These are phyloP conservation scores for Casuarina glauca DNA, from an alignment of 306 rosid species.

Conservation along the genomic window DNA sequence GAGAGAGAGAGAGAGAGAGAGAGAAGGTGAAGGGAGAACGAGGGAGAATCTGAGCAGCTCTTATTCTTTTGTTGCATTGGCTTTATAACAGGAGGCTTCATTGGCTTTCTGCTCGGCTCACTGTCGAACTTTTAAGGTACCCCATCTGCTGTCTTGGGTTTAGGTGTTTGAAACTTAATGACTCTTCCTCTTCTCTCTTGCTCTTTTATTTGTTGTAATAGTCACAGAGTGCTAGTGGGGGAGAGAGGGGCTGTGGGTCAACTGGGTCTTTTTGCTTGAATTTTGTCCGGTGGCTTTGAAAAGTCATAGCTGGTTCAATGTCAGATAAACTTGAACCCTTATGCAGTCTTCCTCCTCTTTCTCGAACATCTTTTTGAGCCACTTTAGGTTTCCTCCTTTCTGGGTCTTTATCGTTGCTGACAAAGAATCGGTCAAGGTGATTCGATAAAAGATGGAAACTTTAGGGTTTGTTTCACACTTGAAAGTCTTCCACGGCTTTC, in stretches of 20 bases:
- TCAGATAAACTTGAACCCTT: slow-evolving; percentile 2
- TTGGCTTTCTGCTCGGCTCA: slow-evolving; percentile 39
- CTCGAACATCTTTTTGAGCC: slow-evolving; percentile 11
- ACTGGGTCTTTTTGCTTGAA: slow-evolving; percentile 40
- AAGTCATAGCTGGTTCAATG: slow-evolving; percentile 49
- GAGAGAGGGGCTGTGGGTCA: slow-evolving; percentile 36
- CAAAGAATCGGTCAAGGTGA: slow-evolving; percentile 38
- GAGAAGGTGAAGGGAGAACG: slow-evolving; percentile 6
- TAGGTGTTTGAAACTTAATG: slow-evolving; percentile 37
- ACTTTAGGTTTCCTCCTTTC: slow-evolving; percentile 17
- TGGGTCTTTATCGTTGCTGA: slow-evolving; percentile 47
- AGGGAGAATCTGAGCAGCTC: slow-evolving; percentile 37
- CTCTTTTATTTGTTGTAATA: slow-evolving; percentile 26
- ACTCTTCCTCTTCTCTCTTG: slow-evolving; percentile 27
- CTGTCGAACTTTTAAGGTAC: slow-evolving; percentile 50
- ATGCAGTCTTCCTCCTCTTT: background rate
- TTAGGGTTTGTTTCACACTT: slow-evolving; percentile 22
- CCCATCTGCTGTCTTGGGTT: slow-evolving; percentile 45
- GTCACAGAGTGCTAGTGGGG: slow-evolving; percentile 16
- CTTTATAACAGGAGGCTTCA: slow-evolving; percentile 38
- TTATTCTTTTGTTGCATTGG: slow-evolving; percentile 20
- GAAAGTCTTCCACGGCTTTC: slow-evolving; percentile 15
- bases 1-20: slow-evolving; percentile 37
- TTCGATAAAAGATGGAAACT: slow-evolving; percentile 28
- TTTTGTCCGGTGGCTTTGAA: slow-evolving; percentile 42